These are phyloP conservation scores for Knufia fluminis DNA, from an alignment of 2,329 filamentous ascomycete genomes.

Conservation along the genomic window DNA sequence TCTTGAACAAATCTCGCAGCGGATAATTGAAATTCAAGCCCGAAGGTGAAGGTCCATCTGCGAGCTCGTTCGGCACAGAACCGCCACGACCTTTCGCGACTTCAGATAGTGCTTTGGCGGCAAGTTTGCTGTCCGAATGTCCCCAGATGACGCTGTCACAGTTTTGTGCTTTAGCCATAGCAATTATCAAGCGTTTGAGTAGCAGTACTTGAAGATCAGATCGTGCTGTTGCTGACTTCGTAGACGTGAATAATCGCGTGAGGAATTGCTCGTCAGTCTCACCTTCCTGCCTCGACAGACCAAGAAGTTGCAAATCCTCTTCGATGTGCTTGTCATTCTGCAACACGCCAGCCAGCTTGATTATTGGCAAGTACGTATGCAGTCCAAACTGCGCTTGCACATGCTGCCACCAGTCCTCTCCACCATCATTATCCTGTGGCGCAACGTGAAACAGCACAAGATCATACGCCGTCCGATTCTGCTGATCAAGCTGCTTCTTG, in stretches of 20 bases:
- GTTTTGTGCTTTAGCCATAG: constrained; percentile 48
- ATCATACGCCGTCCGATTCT: constrained; percentile 56
- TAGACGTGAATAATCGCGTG: constrained; percentile 45
- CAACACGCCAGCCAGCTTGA: constrained; percentile 58
- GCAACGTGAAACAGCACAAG: constrained; percentile 35
- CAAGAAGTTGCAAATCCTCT: constrained; percentile 13
- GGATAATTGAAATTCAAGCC: constrained; percentile 64
- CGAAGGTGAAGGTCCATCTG: constrained; percentile 59
- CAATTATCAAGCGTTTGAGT: constrained; percentile 60
- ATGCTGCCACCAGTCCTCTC: constrained; percentile 32
- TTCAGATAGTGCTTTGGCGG: constrained; percentile 74
- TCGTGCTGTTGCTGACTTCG: constrained; percentile 66
- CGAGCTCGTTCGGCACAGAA: constrained; percentile 69
- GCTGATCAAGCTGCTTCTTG: constrained; percentile 52
- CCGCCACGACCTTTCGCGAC: constrained; percentile 87
- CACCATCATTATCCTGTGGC: constrained; percentile 29
- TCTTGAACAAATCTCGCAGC: constrained; percentile 72
- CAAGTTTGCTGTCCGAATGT: constrained; percentile 77
- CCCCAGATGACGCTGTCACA: constrained; percentile 72
- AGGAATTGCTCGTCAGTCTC: constrained; percentile 40
- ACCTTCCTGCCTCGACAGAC: constrained; percentile 11
- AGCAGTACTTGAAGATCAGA: constrained; percentile 65
- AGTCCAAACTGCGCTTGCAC: constrained; percentile 55
- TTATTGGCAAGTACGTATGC: constrained; percentile 49
- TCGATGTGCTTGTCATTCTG: constrained; percentile 26